Base-by-base conservation (phyloP, 192 early-diverging fungal species). In the Pilobolus umbonatus region DNA sequence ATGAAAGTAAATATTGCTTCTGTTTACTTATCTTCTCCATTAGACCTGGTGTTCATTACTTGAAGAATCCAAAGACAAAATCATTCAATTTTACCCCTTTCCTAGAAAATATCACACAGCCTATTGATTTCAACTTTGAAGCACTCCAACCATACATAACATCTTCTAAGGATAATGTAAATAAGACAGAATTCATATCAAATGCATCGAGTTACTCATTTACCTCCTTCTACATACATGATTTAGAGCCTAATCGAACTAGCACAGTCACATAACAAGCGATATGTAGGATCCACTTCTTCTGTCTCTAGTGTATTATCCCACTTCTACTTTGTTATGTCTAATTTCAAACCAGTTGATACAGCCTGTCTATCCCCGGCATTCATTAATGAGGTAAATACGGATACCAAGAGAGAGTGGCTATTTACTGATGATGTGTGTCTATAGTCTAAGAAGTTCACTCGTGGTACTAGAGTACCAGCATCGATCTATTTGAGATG, bases 221-320 rank as follows among this genome's bases (percentile, higher is more conserved):
- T 8, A 35, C 34, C 11, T 35, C 11, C 11, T 35, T 5, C 11
- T 61, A 24, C 28, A 0, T 28, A n/a, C n/a, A n/a, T 15, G 22
- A 9, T 22, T 24, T 44, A 72, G 58, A 58, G 60, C 12, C 61
- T 90, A 29, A 64, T 75, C 17, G 57, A 68, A 0, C 69, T 84
- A 61, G 83, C 90, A 0, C 67, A 64, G 19, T 24, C 63, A 3
- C 61, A 75, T 35, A 70, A 76, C 0, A 62, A 66, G 54, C 74
- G 68, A 53, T 97, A 87, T 76, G 75, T 83, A 21, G 87, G 91
- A 14, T 95, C 93, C n/a, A 97, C 94, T 1, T 95, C 93, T 14
- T 94, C 92, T 4, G 86, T 92, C 62, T 88, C 89, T 21, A 67
- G 80, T 12, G 62, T 85, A 2, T 64, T 97, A 2, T 81, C 89